A percentile compares a stretch with the other conserved stretches of the same genome.
These are phyloP conservation scores for Phytopythium kandeliae DNA, from an alignment of 352 stramenopile species.

Conservation along the genomic window DNA sequence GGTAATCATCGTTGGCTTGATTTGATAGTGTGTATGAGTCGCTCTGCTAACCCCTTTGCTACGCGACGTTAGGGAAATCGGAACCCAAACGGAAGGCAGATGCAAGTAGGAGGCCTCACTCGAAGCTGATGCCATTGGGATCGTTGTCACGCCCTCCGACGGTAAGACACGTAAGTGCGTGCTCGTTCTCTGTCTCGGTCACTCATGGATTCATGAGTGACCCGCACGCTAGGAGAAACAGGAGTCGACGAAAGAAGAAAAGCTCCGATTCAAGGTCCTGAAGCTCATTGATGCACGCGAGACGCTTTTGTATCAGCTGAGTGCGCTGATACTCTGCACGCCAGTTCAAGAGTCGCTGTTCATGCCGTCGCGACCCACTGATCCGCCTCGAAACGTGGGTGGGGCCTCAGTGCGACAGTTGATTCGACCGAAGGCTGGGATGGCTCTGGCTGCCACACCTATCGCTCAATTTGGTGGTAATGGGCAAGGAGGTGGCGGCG, in stretches of 20 bases:
- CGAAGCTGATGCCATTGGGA: conserved; percentile 31
- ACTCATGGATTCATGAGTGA: background rate
- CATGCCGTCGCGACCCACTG: conserved; percentile 36
- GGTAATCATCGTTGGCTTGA: background rate
- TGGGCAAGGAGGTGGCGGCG: conserved; percentile 1
- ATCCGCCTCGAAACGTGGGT: conserved; percentile 14
- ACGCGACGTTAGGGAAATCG: conserved; percentile 17
- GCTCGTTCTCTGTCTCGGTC: background rate
- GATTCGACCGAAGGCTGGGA: conserved; percentile 37
- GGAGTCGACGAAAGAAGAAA: conserved; percentile 51
- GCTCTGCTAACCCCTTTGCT: background rate
- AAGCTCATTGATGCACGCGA: conserved; percentile 62
- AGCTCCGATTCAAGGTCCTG: conserved; percentile 62
- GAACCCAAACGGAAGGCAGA: conserved; percentile 12
- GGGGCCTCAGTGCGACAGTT: conserved; percentile 17
- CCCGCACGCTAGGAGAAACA: conserved; percentile 15
- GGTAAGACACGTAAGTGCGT: conserved; percentile 9
- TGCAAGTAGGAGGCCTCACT: conserved; percentile 16
- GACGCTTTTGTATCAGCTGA: conserved; percentile 64
- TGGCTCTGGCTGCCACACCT: conserved; percentile 28
- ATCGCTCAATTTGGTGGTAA: conserved; percentile 10
- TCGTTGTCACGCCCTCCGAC: conserved; percentile 22
- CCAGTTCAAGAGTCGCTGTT: conserved; percentile 51
- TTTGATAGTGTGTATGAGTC: background rate
- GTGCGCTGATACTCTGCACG: conserved; percentile 63